These are phyloP conservation scores for Tolypocladium tropicale DNA, from an alignment of 2,329 filamentous ascomycete species.

Conservation along the genomic window DNA sequence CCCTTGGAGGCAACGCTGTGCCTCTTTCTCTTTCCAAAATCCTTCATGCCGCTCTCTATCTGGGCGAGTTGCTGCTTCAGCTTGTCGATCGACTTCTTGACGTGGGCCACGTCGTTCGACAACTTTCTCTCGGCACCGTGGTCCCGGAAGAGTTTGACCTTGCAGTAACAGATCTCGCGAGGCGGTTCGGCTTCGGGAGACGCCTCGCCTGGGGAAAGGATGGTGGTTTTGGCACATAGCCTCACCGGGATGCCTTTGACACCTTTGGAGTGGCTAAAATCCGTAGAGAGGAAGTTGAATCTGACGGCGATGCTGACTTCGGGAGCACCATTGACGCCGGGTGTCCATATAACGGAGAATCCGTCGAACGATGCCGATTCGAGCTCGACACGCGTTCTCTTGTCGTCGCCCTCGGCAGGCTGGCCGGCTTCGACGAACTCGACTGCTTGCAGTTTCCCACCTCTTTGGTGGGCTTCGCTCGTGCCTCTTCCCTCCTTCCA, in stretches of 20 bases:
- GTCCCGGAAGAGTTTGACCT: constrained; percentile 93
- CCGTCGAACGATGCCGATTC: constrained; percentile 82
- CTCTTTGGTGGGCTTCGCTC: constrained; percentile 88
- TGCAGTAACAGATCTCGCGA: constrained; percentile 82
- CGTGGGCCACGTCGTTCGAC: constrained; percentile 86
- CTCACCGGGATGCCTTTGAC: constrained; percentile 95
- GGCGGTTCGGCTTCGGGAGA: constrained; percentile 32
- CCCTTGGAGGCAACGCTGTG: constrained; percentile 36
- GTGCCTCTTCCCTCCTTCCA: constrained; percentile 97
- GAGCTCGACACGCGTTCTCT: constrained; percentile 57
- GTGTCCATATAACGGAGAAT: constrained; percentile 84
- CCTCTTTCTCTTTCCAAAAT: constrained; percentile 55
- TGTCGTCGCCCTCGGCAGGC: constrained; percentile 51
- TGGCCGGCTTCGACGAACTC: constrained; percentile 72
- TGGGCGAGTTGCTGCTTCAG: constrained; percentile 88
- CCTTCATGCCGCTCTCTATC: constrained; percentile 56
- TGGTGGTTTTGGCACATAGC: constrained; percentile 81
- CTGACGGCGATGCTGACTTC: constrained; percentile 85
- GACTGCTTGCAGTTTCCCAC: constrained; percentile 85
- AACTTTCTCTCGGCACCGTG: constrained; percentile 92
- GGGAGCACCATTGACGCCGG: constrained; percentile 53
- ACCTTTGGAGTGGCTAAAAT: constrained; percentile 97
- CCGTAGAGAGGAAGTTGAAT: constrained; percentile 97
- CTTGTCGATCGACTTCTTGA: constrained; percentile 95
- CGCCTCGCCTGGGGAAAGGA: constrained; percentile 43